Conservation (phyloP, 352 stramenopile species). For the Globisporangium nagaii region DNA sequence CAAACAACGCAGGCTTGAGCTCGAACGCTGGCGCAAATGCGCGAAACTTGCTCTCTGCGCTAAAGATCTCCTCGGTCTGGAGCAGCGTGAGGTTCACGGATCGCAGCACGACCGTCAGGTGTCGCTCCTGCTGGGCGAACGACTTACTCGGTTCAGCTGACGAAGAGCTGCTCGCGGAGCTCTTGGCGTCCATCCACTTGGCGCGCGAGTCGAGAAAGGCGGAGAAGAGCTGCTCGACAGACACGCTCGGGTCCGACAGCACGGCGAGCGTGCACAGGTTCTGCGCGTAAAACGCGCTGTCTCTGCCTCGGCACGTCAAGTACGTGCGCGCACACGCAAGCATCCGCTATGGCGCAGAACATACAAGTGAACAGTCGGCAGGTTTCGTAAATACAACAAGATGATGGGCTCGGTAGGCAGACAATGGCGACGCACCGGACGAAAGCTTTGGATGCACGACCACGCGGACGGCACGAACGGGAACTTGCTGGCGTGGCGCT, state of each 20-base stretch:
- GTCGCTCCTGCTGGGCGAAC: conserved; percentile 19
- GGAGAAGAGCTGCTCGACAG: conserved; percentile 28
- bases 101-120: conserved; percentile 53
- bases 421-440: conserved; percentile 20
- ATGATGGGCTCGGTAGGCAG: no score
- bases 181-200: conserved; percentile 33
- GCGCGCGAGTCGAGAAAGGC: conserved; percentile 45
- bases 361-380: conserved; percentile 1
- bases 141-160: conserved; percentile 6
- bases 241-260: conserved; percentile 23
- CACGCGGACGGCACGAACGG: conserved; percentile 66
- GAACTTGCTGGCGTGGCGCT: conserved; percentile 21
- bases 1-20: conserved; percentile 19
- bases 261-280: conserved; percentile 51
- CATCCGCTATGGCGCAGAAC: conserved; percentile 31
- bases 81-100: conserved; percentile 46
- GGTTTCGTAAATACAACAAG: no score
- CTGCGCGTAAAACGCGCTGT: conserved; percentile 53
- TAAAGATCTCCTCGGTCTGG: conserved; percentile 59
- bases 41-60: conserved; percentile 3
- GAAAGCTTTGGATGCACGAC: conserved; percentile 64
- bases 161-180: neutral
- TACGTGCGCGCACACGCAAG: conserved; percentile 35
- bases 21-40: conserved; percentile 23
- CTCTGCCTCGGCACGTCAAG: conserved; percentile 46